Evolutionary conservation across 139 green algal genomes (phyloP).

Genomic region (Parachlorella kessleri): DNA sequence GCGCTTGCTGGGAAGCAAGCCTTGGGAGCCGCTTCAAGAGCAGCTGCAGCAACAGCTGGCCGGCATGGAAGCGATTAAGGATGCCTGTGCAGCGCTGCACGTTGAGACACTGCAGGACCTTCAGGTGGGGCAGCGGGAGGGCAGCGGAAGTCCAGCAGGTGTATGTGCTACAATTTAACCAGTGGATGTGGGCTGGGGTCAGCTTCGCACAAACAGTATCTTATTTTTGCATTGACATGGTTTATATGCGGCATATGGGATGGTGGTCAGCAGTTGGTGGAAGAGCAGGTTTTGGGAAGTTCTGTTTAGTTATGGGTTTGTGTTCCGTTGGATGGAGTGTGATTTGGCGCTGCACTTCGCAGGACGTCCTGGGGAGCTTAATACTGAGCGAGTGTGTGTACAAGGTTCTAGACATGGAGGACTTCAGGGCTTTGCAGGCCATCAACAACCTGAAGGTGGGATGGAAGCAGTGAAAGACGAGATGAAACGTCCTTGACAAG

Average conservation of each 20-base stretch:
- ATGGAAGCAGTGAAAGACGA: no score
- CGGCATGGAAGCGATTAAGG: not conserved
- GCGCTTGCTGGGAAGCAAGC: not conserved
- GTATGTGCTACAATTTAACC: no score
- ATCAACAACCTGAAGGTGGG: slow-evolving; percentile 8
- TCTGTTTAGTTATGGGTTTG: not conserved
- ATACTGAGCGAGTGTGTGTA: slow-evolving; percentile 25
- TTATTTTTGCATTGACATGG: no score
- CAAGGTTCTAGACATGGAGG: slow-evolving; percentile 1
- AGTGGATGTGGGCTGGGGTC: no score
- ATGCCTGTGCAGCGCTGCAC: slow-evolving; percentile 12
- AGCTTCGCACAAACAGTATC: no score
- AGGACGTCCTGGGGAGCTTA: slow-evolving; percentile 17
- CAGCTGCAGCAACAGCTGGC: slow-evolving; percentile 15
- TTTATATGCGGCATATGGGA: no score
- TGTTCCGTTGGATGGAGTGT: not conserved
- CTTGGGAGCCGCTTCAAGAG: not conserved
- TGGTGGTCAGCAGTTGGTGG: not conserved
- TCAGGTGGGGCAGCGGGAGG: not conserved
- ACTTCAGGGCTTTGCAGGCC: not conserved
- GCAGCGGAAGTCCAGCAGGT: no score
- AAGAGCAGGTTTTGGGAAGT: not conserved
- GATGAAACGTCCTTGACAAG: no score
- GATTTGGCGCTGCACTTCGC: not conserved
- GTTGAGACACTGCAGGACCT: slow-evolving; percentile 7